These are phyloP conservation scores for Elsinoe perseae DNA, from an alignment of 2,329 filamentous ascomycete genomes.

Conservation along the genomic window DNA sequence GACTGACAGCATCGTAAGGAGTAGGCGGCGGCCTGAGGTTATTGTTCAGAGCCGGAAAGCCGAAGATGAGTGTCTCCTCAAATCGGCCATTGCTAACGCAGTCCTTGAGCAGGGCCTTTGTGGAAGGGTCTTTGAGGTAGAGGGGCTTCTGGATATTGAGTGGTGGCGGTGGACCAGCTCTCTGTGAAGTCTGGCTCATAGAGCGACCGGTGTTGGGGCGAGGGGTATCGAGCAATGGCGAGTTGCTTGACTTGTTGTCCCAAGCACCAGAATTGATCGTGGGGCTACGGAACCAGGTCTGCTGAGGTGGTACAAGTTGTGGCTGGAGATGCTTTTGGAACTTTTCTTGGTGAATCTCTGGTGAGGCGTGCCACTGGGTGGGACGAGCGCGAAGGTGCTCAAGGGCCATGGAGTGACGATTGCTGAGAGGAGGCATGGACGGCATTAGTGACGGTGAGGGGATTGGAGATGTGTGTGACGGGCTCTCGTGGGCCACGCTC, in stretches of 20 bases:
- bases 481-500: constrained; percentile 11
- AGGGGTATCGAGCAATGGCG: background rate
- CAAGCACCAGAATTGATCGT: constrained; percentile 3
- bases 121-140: constrained; percentile 10
- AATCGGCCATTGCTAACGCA: constrained; percentile 42
- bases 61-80: constrained; percentile 89
- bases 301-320: background rate
- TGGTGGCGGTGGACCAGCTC: constrained; percentile 10
- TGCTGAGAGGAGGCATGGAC: background rate
- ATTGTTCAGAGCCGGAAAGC: constrained; percentile 53
- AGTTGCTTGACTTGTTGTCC: background rate
- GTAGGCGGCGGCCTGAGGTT: background rate
- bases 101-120: constrained; percentile 13
- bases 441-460: constrained; percentile 10
- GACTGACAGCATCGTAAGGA: constrained; percentile 10
- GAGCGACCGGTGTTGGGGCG: constrained; percentile 4
- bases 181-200: constrained; percentile 6
- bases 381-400: background rate
- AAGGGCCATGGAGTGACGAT: constrained; percentile 3
- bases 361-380: constrained; percentile 4
- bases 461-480: background rate
- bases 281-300: constrained; percentile 12
- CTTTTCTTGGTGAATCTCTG: constrained; percentile 1
- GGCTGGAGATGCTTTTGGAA: constrained; percentile 12
- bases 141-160: constrained; percentile 10